Evolutionary conservation across 2,329 filamentous ascomycete species (phyloP).

Genomic region (Hypoxylon sp.): DNA sequence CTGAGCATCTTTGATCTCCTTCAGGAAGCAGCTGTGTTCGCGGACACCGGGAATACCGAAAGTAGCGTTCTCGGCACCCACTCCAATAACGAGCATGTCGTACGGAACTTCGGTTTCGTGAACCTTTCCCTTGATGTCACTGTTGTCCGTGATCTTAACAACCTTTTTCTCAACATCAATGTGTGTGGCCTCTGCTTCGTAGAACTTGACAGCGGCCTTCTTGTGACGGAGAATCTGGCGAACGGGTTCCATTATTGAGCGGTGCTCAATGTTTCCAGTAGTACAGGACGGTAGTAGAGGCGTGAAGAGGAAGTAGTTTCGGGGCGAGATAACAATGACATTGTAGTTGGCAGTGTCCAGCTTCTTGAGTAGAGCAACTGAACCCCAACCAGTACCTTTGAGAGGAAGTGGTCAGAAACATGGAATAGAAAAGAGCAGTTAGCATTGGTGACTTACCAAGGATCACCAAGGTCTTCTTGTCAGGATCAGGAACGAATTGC

Average conservation of each 20-base stretch:
- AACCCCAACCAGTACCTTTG: constrained; percentile 93
- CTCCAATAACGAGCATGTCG: constrained; percentile 97
- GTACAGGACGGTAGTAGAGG: constrained; percentile 97
- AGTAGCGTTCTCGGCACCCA: constrained; percentile 97
- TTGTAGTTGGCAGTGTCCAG: constrained; percentile 99
- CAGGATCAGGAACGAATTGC: constrained; percentile 83
- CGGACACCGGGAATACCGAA: constrained; percentile 97
- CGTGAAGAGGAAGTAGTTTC: constrained; percentile 99
- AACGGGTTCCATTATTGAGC: constrained; percentile 99
- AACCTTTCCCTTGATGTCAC: constrained; percentile 88
- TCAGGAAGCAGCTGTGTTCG: constrained; percentile 97
- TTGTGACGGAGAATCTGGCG: constrained; percentile 96
- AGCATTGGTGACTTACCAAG: constrained; percentile 74
- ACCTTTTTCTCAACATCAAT: constrained; percentile 94
- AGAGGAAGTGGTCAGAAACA: constrained; percentile 42
- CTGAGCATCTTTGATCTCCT: constrained; percentile 97
- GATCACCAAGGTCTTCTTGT: constrained; percentile 97
- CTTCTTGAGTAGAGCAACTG: constrained; percentile 96
- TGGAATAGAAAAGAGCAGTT: constrained; percentile 18
- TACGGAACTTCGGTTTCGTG: constrained; percentile 92
- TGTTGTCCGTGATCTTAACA: constrained; percentile 91
- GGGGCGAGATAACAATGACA: constrained; percentile 95
- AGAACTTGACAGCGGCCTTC: constrained; percentile 93
- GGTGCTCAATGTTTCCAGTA: constrained; percentile 96
- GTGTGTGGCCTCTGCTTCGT: constrained; percentile 96